phyloP scores from a whole-genome alignment of 1,284 basidiomycete species.

The Irpex lacteus region DNA sequence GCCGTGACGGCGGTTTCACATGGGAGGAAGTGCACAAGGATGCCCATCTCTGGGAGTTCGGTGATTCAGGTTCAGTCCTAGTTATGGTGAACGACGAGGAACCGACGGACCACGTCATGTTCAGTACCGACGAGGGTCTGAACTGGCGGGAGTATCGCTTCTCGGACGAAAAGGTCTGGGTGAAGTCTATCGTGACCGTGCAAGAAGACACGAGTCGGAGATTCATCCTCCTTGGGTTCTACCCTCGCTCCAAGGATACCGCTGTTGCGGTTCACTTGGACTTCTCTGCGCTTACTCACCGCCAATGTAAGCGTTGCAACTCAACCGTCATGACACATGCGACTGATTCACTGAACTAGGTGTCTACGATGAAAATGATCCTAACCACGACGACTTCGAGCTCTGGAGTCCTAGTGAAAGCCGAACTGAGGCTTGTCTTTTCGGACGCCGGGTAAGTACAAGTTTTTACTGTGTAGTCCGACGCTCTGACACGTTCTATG shows the following conservation, averaged over 20 bases:
- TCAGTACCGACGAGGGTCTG: slow-evolving; percentile 85
- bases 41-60: slow-evolving; percentile 97
- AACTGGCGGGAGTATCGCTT: slow-evolving; percentile 91
- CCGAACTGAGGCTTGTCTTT: slow-evolving; percentile 76
- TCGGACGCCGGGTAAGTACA: slow-evolving; percentile 73
- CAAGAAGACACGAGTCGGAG: slow-evolving; percentile 88
- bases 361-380: slow-evolving; percentile 63
- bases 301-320: slow-evolving; percentile 58
- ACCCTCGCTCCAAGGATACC: slow-evolving; percentile 44
- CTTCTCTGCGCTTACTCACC: slow-evolving; percentile 76
- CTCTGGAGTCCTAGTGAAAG: slow-evolving; percentile 91
- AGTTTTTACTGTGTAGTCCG: not conserved
- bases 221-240: slow-evolving; percentile 84
- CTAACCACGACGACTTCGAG: slow-evolving; percentile 88
- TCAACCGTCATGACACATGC: too few relatives aligned
- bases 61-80: slow-evolving; percentile 93
- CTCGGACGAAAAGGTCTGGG: slow-evolving; percentile 68
- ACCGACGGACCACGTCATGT: slow-evolving; percentile 86
- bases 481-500: not conserved
- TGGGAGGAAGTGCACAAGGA: slow-evolving; percentile 99
- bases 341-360: slow-evolving; percentile 41
- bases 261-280: slow-evolving; percentile 85
- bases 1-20: slow-evolving; percentile 93
- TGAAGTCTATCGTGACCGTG: slow-evolving; percentile 83
- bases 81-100: slow-evolving; percentile 95